Evolutionary conservation across 2,329 filamentous ascomycete species (phyloP), one percentile per base, ranked within the genome.

Genomic region (Plectosphaerella sp.): DNA sequence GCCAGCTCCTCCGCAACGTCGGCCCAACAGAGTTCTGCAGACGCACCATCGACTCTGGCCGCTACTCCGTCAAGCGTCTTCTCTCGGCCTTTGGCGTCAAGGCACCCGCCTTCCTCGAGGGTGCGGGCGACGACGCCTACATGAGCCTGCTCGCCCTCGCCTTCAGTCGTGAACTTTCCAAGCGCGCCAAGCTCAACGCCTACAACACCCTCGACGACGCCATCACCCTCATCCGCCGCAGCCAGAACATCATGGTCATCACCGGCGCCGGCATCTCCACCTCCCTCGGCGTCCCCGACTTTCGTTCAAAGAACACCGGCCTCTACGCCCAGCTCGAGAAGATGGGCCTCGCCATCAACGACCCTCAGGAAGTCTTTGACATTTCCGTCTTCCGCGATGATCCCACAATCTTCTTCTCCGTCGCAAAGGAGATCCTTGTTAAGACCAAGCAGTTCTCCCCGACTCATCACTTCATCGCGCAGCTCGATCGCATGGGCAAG

Each of bases 181-280:
- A 90, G 70, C 85, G 93, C 47, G 83, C 84, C 58, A 96, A 96
- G 68, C 76, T 97, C 48, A 67, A 77, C 20, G 76, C 86, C 55
- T 92, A 90, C 78, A 96, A 96, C 73, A 86, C 87, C 1, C 78
- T 97, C 49, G 88, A 95, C 58, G 91, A 99, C 70, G 94, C 90
- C 5, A 91, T 94, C 9, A 72, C 78, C 14, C 76, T 99, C 48
- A 79, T 99, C 43, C 77, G 83, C 60, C 80, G 81, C 54, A 84
- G 86, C 52, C 82, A 82, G 59, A 96, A 96, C 68, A 92, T 99
- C 67, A 83, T 99, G 63, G 88, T 97, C 58, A 82, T 99, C 59
- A 97, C 94, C 1, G 94, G 94, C 49, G 94, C 94, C 16, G 94
- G 94, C 59, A 97, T 99, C 60, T 97, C 92, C 24, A 99, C 94